Base-by-base conservation (phyloP, 2,329 filamentous ascomycete species). In the Endothia cerciana region DNA sequence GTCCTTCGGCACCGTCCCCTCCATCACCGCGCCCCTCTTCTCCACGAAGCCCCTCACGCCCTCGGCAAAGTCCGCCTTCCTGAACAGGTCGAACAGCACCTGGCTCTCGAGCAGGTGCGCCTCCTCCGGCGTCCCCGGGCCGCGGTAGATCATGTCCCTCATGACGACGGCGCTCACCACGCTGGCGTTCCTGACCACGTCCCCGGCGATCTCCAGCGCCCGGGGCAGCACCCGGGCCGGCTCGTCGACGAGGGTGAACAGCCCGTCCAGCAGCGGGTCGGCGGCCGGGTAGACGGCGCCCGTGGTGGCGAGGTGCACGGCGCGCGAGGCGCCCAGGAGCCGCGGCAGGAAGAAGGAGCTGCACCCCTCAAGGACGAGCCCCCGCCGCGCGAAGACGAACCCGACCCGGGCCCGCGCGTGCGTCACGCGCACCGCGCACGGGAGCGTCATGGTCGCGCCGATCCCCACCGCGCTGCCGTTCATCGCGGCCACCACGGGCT, bases 261-360 rank as follows among this genome's bases (percentile, higher is more conserved):
- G 78, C 11, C 80, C 84, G 60, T 80, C 82, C 64, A 87, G 83
- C 62, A 88, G 79, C 30, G 77, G 76, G 73, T 87, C 79, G 0
- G 74, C 72, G 19, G 82, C 80, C 4, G 78, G 77, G 72, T 89
- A 90, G 0, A 87, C 87, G 2, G 78, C 78, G 0, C 90, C 91
- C 0, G 90, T 92, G 3, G 90, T 91, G 53, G 87, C 80, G 38
- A 91, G 81, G 72, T 89, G 85, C 74, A 89, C 77, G 0, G 90
- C 89, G 69, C 85, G 83, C 17, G 83, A 84, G 64, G 84, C 80
- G 65, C 91, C 91, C 67, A 93, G 83, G 33, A 93, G 80, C 0
- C 89, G 84, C 2, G 91, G 90, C 43, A 93, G 81, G 79, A 91
- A 93, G 76, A 85, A 93, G 10, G 86, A 89, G 60, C 84, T 87